A percentile compares a stretch with the other conserved stretches of the same genome.
Evolutionary conservation across 2,329 filamentous ascomycete genomes (phyloP).

Genomic region (Aphanocladium album): DNA sequence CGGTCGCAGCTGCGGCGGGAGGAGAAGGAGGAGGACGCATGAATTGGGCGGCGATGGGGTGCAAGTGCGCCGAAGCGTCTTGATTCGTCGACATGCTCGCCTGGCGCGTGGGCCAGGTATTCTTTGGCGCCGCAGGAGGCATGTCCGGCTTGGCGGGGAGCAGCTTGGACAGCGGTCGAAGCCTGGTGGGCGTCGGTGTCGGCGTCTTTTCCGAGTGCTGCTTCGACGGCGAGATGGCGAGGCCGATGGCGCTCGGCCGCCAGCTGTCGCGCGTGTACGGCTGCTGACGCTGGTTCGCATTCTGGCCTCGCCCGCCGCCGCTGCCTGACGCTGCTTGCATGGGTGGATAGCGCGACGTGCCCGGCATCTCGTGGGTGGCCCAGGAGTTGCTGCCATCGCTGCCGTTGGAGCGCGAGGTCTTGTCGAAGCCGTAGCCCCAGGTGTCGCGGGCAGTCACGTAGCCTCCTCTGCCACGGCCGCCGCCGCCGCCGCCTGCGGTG

Average conservation of each 20-base stretch:
- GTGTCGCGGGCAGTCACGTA: constrained; percentile 26
- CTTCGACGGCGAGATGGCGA: constrained; percentile 38
- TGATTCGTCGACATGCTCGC: not conserved
- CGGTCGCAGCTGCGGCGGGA: not conserved
- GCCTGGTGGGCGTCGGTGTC: constrained; percentile 23
- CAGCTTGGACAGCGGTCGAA: constrained; percentile 34
- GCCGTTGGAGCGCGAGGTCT: constrained; percentile 12
- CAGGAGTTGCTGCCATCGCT: constrained; percentile 23
- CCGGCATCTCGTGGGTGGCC: constrained; percentile 20
- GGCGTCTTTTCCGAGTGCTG: constrained; percentile 19
- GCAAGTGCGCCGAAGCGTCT: not conserved
- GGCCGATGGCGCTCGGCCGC: constrained; percentile 36
- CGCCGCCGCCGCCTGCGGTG: constrained; percentile 13
- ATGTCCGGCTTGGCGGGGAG: constrained; percentile 44
- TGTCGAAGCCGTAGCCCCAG: constrained; percentile 29
- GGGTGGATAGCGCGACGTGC: constrained; percentile 2
- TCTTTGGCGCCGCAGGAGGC: constrained; percentile 19
- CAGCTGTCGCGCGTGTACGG: constrained; percentile 26
- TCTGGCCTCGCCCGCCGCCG: not conserved
- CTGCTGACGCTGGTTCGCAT: constrained; percentile 15
- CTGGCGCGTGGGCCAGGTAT: not conserved
- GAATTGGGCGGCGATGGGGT: constrained; percentile 16
- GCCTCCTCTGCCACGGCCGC: not conserved
- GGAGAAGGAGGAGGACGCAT: not conserved
- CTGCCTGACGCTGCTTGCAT: not conserved